Evolutionary conservation across 2,329 filamentous ascomycete genomes (phyloP).

Genomic region (Aspergillus carbonarius): DNA sequence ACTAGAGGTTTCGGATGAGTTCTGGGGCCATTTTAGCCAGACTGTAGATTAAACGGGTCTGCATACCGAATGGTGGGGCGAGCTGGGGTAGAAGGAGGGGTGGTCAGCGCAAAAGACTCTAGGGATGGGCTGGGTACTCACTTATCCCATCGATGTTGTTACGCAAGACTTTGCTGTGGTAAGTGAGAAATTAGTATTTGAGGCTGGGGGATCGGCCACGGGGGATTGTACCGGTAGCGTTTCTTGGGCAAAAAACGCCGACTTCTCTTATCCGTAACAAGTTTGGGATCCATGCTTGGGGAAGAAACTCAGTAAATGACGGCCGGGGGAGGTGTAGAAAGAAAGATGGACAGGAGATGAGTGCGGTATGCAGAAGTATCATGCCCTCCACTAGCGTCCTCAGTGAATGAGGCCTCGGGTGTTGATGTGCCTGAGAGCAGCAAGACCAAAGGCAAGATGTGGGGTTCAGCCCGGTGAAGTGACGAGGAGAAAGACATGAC

Average conservation of each 20-base stretch:
- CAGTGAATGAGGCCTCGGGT: neutral
- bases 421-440: neutral
- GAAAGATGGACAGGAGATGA: neutral
- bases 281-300: neutral
- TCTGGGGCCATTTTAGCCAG: neutral
- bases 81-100: conserved; percentile 22
- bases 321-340: no score
- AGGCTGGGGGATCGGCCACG: neutral
- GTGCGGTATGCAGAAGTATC: neutral
- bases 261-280: neutral
- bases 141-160: conserved; percentile 32
- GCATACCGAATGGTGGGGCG: conserved; percentile 32
- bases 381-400: neutral
- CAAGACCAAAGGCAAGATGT: neutral
- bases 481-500: neutral
- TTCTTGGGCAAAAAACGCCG: neutral
- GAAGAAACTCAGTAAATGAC: neutral
- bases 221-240: neutral
- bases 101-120: neutral
- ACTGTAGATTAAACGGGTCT: neutral
- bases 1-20: conserved; percentile 11
- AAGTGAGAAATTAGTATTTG: neutral
- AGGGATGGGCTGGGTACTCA: conserved; percentile 15
- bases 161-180: conserved; percentile 13
- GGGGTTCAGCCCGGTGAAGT: neutral